Base-by-base conservation (phyloP, 768 basidiomycete species). In the Leccinellum luteum region DNA sequence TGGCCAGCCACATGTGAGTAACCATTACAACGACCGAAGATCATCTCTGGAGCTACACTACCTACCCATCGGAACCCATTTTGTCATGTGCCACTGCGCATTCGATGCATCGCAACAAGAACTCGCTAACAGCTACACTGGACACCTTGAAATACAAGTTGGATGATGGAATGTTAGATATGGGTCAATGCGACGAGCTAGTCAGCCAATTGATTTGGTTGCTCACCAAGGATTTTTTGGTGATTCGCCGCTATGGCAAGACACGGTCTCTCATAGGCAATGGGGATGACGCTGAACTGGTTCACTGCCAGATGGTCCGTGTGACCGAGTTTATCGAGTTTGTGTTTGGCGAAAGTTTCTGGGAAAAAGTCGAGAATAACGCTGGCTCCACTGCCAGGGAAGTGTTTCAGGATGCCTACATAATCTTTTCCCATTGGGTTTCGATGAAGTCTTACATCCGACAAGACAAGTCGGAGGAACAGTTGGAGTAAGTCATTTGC, bases 121-220 rank as follows among this genome's bases (percentile, higher is more conserved):
- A n/a, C n/a, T 41, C 38, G n/a, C 38, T 41, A 14, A n/a, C n/a
- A 10, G 9, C 38, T 4, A 41, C 38, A n/a, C 10, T 41, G n/a
- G 3, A 19, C n/a, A n/a, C n/a, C 9, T n/a, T 41, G n/a, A n/a
- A 41, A n/a, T 2, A 8, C 38, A 41, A n/a, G 38, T 0, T 41
- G 17, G n/a, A 19, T 2, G n/a, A 10, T 4, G 38, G 38, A 41
- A 41, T 41, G 23, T 9, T 41, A 8, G 38, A 41, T 4, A 10
- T n/a, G 2, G 9, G 38, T n/a, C 38, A 41, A 41, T n/a, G 38
- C 17, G 60, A 60, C 25, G 60, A 64, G 31, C 50, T 64, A 7
- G 50, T 34, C n/a, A 62, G 60, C 28, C 55, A 57, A 3, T 25
- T 30, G 27, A 14, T 48, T 17, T 48, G 17, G 9, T 27, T 48